Evolutionary conservation across 2,329 filamentous ascomycete species (phyloP).

Genomic region (Grosmannia huntii): DNA sequence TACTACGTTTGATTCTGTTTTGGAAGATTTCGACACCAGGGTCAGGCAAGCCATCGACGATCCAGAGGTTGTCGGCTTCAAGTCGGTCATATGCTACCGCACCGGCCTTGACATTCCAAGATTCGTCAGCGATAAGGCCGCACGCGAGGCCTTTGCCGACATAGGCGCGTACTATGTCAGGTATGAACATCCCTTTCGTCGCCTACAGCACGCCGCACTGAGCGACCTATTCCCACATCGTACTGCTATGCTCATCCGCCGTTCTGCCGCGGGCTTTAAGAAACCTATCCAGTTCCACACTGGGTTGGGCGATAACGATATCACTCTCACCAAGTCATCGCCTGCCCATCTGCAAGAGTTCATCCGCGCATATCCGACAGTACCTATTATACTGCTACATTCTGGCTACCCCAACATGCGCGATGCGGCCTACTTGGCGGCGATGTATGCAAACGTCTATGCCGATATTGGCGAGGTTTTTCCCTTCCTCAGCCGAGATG

Average conservation of each 20-base stretch:
- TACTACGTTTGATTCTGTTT: constrained; percentile 28
- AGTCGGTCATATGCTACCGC: constrained; percentile 71
- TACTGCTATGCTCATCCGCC: constrained; percentile 44
- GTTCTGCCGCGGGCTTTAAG: constrained; percentile 28
- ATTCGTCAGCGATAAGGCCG: constrained; percentile 27
- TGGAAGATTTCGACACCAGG: constrained; percentile 33
- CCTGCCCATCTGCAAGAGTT: constrained; percentile 64
- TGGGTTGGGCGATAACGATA: constrained; percentile 69
- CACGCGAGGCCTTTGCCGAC: constrained; percentile 24
- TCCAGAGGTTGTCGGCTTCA: constrained; percentile 63
- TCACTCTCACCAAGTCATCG: constrained; percentile 55
- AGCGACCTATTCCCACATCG: constrained; percentile 59
- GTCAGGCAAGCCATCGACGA: constrained; percentile 49
- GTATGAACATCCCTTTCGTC: constrained; percentile 24
- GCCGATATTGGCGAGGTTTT: constrained; percentile 77
- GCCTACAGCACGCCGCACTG: constrained; percentile 49
- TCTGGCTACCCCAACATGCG: constrained; percentile 70
- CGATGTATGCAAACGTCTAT: constrained; percentile 67
- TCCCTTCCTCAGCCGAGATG: constrained; percentile 62
- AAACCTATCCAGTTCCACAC: constrained; percentile 81
- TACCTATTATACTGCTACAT: constrained; percentile 69
- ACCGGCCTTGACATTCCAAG: constrained; percentile 52
- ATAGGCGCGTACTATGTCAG: constrained; percentile 22
- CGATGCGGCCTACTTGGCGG: constrained; percentile 67
- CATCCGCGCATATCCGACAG: constrained; percentile 53